Conservation (phyloP, 257 asterid species). For the Sherardia arvensis region DNA sequence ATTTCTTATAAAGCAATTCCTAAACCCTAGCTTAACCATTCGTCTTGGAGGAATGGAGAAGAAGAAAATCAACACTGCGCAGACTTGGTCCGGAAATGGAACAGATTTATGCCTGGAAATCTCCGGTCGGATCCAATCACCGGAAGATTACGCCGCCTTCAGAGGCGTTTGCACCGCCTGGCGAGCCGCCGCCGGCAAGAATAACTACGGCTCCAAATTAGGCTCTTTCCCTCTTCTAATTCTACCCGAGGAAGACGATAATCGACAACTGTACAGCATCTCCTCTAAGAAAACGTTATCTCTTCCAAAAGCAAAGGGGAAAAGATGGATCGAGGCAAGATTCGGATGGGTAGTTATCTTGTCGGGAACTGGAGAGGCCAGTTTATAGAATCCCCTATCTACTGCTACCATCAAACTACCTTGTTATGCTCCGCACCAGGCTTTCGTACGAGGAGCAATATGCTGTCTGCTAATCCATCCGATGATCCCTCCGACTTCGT, state of each 20-base stretch:
- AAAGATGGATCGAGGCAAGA: background rate
- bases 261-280: too few species aligned
- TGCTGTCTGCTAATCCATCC: too few species aligned
- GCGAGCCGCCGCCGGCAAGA: background rate
- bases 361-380: too few species aligned
- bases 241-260: background rate
- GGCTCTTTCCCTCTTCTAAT: background rate
- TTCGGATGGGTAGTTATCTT: background rate
- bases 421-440: too few species aligned
- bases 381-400: too few species aligned
- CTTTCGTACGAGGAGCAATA: too few species aligned
- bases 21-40: too few species aligned
- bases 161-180: conserved; percentile 4
- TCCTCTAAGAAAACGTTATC: background rate
- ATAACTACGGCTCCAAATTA: background rate
- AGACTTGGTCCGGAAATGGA: background rate
- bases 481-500: too few species aligned
- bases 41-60: too few species aligned
- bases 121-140: background rate
- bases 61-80: too few species aligned
- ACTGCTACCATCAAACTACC: too few species aligned
- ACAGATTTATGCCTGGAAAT: background rate
- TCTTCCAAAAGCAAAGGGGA: background rate
- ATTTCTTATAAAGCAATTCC: too few species aligned
- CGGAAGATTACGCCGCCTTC: background rate